Percentiles rank a stretch among this genome's conserved stretches.
Evolutionary conservation across 2,329 filamentous ascomycete genomes (phyloP).

Genomic region (Phialophora verrucosa): DNA sequence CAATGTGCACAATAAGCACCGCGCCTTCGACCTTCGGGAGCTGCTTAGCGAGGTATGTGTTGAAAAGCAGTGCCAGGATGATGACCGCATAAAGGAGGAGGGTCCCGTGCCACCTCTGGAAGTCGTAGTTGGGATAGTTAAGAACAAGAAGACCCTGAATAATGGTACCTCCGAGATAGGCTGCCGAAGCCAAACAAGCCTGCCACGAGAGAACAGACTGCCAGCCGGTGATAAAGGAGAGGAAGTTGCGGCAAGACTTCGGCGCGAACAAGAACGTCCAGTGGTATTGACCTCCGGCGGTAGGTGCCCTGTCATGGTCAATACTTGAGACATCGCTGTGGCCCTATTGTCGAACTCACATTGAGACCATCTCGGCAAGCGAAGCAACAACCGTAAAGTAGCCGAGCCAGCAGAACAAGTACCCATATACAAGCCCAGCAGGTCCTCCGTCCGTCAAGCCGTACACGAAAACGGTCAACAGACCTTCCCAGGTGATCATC

Average conservation of each 20-base stretch:
- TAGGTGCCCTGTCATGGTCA: slow-evolving; percentile 42
- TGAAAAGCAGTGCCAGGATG: slow-evolving; percentile 56
- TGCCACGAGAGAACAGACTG: slow-evolving; percentile 56
- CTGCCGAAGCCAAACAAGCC: slow-evolving; percentile 48
- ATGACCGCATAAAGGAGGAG: slow-evolving; percentile 58
- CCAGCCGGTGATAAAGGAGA: slow-evolving; percentile 46
- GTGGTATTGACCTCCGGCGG: slow-evolving; percentile 49
- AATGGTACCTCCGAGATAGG: slow-evolving; percentile 53
- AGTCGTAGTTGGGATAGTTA: slow-evolving; percentile 49
- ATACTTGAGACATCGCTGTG: not conserved
- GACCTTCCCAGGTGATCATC: slow-evolving; percentile 42
- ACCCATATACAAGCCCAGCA: slow-evolving; percentile 45
- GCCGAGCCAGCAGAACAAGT: slow-evolving; percentile 45
- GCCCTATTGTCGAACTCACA: slow-evolving; percentile 37
- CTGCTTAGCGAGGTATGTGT: slow-evolving; percentile 51
- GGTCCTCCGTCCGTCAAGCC: slow-evolving; percentile 43
- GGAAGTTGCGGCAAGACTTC: slow-evolving; percentile 33
- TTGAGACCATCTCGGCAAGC: slow-evolving; percentile 45
- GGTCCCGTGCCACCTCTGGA: slow-evolving; percentile 56
- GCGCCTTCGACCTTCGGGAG: slow-evolving; percentile 34
- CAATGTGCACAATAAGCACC: slow-evolving; percentile 31
- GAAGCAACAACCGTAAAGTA: slow-evolving; percentile 41
- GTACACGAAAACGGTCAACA: slow-evolving; percentile 35
- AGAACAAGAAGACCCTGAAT: slow-evolving; percentile 54
- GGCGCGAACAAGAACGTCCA: slow-evolving; percentile 43